These are phyloP conservation scores for Apiotrichum porosum DNA, from an alignment of 1,284 basidiomycete species.

Conservation along the genomic window DNA sequence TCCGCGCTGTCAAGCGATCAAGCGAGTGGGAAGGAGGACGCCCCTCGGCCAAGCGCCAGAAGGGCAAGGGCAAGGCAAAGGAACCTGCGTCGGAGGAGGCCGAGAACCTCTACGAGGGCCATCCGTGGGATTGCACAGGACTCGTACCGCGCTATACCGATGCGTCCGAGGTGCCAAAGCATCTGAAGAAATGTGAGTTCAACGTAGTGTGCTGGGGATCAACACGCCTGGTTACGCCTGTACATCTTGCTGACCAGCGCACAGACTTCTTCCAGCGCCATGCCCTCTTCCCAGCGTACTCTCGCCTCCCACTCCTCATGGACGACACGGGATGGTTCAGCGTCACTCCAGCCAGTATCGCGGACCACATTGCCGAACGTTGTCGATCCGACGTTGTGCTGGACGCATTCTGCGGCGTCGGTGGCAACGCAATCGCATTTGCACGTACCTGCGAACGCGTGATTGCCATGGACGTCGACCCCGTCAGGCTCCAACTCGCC, in stretches of 20 bases:
- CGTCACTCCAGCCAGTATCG: conserved; percentile 89
- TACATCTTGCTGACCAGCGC: no score
- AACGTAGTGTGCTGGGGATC: not conserved
- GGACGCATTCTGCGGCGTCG: conserved; percentile 96
- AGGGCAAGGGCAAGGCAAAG: conserved; percentile 11
- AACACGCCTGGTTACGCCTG: no score
- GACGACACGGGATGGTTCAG: conserved; percentile 87
- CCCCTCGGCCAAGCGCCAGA: conserved; percentile 5
- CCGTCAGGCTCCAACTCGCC: conserved; percentile 75
- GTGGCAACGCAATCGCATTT: conserved; percentile 95
- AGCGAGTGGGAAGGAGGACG: no score
- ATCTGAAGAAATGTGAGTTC: conserved; percentile 73
- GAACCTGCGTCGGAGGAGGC: conserved; percentile 10
- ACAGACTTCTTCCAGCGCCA: conserved; percentile 80
- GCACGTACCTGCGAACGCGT: conserved; percentile 90
- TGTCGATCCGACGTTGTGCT: conserved; percentile 66
- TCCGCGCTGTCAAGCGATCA: no score
- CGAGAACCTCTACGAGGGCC: conserved; percentile 19
- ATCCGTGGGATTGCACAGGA: conserved; percentile 59
- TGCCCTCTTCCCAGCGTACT: conserved; percentile 74
- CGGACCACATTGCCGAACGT: conserved; percentile 82
- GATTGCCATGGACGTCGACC: conserved; percentile 86
- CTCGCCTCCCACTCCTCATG: conserved; percentile 53
- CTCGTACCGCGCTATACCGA: conserved; percentile 66
- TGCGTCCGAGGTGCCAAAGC: conserved; percentile 62